Evolutionary conservation across 306 rosid species (phyloP).

Genomic region (Aeschynomene evenia): DNA sequence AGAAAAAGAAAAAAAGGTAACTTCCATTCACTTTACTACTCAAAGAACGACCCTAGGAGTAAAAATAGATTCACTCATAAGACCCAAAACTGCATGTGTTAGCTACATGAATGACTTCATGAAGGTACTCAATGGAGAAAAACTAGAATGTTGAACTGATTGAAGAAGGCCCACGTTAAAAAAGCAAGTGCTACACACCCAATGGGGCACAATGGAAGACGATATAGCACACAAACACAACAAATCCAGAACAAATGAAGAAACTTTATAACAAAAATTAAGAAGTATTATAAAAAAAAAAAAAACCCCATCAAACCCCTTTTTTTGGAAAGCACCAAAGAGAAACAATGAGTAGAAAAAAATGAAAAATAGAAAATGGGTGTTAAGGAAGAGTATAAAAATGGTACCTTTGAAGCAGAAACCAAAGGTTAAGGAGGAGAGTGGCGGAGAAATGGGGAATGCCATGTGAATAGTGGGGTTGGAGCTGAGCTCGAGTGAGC

Average conservation of each 20-base stretch:
- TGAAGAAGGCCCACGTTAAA: conserved; percentile 14
- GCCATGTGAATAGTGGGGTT: conserved; percentile 23
- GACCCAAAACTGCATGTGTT: not conserved
- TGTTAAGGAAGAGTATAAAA: not conserved
- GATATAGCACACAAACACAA: not conserved
- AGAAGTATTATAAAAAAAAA: not conserved
- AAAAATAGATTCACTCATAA: not conserved
- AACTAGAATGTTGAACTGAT: not conserved
- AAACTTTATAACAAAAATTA: not conserved
- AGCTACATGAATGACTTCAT: conserved; percentile 1
- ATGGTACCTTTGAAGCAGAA: conserved; percentile 39
- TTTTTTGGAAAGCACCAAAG: conserved; percentile 8
- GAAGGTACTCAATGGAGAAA: not conserved
- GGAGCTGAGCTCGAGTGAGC: not conserved
- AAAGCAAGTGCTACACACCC: conserved; percentile 3
- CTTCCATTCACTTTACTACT: not conserved
- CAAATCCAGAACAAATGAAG: conserved; percentile 3
- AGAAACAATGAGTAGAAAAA: not conserved
- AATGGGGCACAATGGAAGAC: not conserved
- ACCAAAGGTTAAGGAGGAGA: conserved; percentile 30
- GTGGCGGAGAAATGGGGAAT: conserved; percentile 16
- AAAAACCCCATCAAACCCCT: conserved; percentile 37
- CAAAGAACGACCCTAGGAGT: not conserved
- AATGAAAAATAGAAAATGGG: not conserved
- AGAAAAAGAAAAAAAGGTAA: not conserved